Base-by-base conservation (phyloP, 1,139 yeast species). In the Debaryomyces subglobosus region DNA sequence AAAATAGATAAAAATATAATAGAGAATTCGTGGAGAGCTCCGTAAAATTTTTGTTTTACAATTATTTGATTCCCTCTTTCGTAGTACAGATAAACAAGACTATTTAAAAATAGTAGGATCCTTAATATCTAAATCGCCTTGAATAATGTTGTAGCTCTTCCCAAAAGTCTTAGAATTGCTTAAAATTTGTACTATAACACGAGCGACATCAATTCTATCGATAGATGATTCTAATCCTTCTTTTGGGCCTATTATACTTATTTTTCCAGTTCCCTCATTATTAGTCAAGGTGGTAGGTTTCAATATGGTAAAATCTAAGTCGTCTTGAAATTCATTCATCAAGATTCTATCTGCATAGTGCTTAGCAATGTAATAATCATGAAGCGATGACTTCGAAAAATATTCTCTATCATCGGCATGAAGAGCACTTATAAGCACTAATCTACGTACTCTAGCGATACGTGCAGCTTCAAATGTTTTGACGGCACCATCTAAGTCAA, bases 401-500 rank as follows among this genome's bases (percentile, higher is more conserved):
- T 63, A 64, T 1, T 69, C 77, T 36, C 85, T 69, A 47, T 75
- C 71, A 12, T 78, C 78, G 1, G 87, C 82, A 52, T 74, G 74
- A 24, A 80, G 54, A 0, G 86, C 88, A 61, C 88, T 82, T 8
- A 85, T 76, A 45, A 84, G 62, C 13, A 85, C 57, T 52, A 77
- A 78, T 49, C 87, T 71, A 48, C 69, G 65, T 27, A 79, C 72
- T 1, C 69, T 66, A n/a, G 77, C 79, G 43, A 57, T 55, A 34
- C 74, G 75, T 13, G 82, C 68, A 1, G 86, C 88, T 57, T 83
- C 87, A 48, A 79, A 72, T 1, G 79, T 74, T 58, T 81, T 80
- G 34, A 81, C 81, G 5, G 84, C 84, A 4, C 85, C 86, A 58
- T 84, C 89, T 47, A 83, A 67, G 58, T 85, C 90, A 12, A 84